These are phyloP conservation scores for Plasmodium malariae DNA, from an alignment of 169 alveolate species.

Conservation along the genomic window DNA sequence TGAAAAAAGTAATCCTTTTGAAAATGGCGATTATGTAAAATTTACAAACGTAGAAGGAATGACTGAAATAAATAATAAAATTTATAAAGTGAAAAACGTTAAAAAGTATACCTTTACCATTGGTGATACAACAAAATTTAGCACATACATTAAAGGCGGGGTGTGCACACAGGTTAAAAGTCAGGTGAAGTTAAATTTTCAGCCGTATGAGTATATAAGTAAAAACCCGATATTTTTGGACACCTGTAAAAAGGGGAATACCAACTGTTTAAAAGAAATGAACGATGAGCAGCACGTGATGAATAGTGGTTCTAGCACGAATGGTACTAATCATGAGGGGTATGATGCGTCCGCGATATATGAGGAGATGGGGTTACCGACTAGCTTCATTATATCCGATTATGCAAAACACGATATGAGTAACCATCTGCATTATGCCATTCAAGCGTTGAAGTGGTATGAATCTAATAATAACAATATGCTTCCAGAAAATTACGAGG, in stretches of 20 bases:
- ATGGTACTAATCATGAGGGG: not conserved
- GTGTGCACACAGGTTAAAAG: slow-evolving; percentile 44
- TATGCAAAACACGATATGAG: slow-evolving; percentile 47
- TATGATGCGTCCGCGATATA: not conserved
- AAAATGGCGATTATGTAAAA: slow-evolving; percentile 96
- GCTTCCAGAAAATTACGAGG: slow-evolving; percentile 17
- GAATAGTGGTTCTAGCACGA: not conserved
- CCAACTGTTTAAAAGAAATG: not conserved
- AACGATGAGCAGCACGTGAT: not conserved
- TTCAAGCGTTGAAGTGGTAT: slow-evolving; percentile 47
- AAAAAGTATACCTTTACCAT: slow-evolving; percentile 92
- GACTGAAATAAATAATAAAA: slow-evolving; percentile 95
- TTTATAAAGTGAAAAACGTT: slow-evolving; percentile 90
- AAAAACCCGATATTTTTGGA: not conserved
- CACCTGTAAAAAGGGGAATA: not conserved
- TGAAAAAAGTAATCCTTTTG: slow-evolving; percentile 83
- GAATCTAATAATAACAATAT: slow-evolving; percentile 10
- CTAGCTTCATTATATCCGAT: slow-evolving; percentile 30
- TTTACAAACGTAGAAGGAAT: slow-evolving; percentile 97
- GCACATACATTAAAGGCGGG: slow-evolving; percentile 79
- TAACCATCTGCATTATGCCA: slow-evolving; percentile 35
- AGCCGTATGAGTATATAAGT: slow-evolving; percentile 43
- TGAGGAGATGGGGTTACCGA: slow-evolving; percentile 9
- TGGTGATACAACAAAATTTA: slow-evolving; percentile 91
- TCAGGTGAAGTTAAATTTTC: slow-evolving; percentile 28